These are phyloP conservation scores for Wickerhamiella cacticola DNA, from an alignment of 805 yeast species.

Conservation along the genomic window DNA sequence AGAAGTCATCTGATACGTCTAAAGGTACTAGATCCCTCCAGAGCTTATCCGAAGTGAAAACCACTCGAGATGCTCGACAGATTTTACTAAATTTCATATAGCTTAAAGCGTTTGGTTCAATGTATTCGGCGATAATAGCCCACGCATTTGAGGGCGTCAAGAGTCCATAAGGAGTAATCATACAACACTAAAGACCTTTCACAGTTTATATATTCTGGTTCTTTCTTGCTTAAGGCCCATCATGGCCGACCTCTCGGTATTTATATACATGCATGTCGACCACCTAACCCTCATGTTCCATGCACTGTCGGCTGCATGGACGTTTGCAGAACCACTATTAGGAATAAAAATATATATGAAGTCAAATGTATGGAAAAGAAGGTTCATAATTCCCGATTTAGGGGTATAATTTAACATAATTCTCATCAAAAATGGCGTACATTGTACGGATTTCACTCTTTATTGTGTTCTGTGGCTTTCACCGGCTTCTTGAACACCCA, in stretches of 20 bases:
- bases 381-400: not conserved
- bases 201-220: too few species aligned
- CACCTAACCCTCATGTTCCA: not conserved
- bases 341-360: too few species aligned
- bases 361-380: not conserved
- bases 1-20: not conserved
- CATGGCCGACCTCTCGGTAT: too few species aligned
- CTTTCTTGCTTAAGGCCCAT: too few species aligned
- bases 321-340: not conserved
- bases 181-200: not conserved
- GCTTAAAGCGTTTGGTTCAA: not conserved
- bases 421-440: too few species aligned
- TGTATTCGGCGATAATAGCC: not conserved
- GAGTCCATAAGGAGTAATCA: not conserved
- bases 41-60: not conserved
- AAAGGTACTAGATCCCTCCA: conserved; percentile 2
- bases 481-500: not conserved
- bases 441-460: too few species aligned
- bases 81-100: not conserved
- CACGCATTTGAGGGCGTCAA: conserved; percentile 5
- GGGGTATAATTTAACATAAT: too few species aligned
- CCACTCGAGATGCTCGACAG: not conserved
- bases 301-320: too few species aligned
- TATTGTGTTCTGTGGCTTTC: not conserved
- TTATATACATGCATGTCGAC: not conserved